A percentile compares a stretch with the other conserved stretches of the same genome.
Evolutionary conservation across 2,329 filamentous ascomycete genomes (phyloP).

Genomic region (Lasiodiplodia theobromae): DNA sequence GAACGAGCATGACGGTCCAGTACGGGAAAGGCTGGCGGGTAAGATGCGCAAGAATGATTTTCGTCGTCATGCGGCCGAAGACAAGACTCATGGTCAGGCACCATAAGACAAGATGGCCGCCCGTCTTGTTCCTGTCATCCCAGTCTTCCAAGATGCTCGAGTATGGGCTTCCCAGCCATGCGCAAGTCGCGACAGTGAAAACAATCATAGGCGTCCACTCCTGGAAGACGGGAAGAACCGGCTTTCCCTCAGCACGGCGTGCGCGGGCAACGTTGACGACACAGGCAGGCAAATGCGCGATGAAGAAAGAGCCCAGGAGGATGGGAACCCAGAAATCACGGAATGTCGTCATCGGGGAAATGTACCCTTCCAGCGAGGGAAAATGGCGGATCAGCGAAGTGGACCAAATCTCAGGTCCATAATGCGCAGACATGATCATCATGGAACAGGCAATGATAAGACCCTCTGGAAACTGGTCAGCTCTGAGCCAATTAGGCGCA

Average conservation of each 20-base stretch:
- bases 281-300: slow-evolving; percentile 83
- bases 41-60: slow-evolving; percentile 96
- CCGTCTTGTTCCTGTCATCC: slow-evolving; percentile 21
- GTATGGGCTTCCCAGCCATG: slow-evolving; percentile 91
- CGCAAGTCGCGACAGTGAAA: slow-evolving; percentile 75
- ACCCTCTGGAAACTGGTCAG: slow-evolving; percentile 65
- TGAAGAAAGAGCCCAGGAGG: slow-evolving; percentile 54
- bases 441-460: slow-evolving; percentile 85
- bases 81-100: slow-evolving; percentile 96
- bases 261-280: slow-evolving; percentile 84
- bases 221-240: slow-evolving; percentile 82
- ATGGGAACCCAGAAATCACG: slow-evolving; percentile 85
- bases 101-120: slow-evolving; percentile 87
- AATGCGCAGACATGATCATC: slow-evolving; percentile 87
- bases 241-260: slow-evolving; percentile 73
- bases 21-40: slow-evolving; percentile 93
- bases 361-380: slow-evolving; percentile 52
- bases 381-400: slow-evolving; percentile 69
- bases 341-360: slow-evolving; percentile 78
- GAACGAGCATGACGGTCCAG: slow-evolving; percentile 91
- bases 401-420: slow-evolving; percentile 87
- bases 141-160: slow-evolving; percentile 75
- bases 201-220: slow-evolving; percentile 93
- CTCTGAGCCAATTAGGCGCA: neutral
- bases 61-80: slow-evolving; percentile 97